These are phyloP conservation scores for Phaeosphaeriaceae sp. DNA, from an alignment of 2,329 filamentous ascomycete species.

Conservation along the genomic window DNA sequence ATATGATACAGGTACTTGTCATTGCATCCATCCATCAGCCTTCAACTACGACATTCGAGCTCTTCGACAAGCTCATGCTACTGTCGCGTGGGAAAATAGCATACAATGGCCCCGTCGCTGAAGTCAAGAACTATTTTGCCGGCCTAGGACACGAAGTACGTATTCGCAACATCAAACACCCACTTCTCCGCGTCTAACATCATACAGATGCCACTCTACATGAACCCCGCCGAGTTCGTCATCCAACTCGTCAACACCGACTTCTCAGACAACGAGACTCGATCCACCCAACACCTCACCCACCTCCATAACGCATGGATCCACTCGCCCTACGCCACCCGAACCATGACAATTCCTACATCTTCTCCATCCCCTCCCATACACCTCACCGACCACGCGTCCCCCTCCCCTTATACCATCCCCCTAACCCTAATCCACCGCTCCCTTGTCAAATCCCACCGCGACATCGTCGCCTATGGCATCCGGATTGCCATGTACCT, in stretches of 20 bases:
- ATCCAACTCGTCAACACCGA: constrained; percentile 82
- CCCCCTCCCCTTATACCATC: constrained; percentile 59
- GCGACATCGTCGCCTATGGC: constrained; percentile 84
- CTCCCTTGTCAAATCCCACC: constrained; percentile 82
- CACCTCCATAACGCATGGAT: constrained; percentile 66
- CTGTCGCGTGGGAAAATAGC: constrained; percentile 74
- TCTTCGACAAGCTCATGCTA: constrained; percentile 81
- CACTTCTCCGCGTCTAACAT: too few species aligned
- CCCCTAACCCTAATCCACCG: constrained; percentile 75
- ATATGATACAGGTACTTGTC: constrained; percentile 68
- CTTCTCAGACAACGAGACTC: constrained; percentile 60
- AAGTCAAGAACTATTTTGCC: constrained; percentile 70
- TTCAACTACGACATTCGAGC: constrained; percentile 77
- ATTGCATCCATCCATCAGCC: constrained; percentile 88
- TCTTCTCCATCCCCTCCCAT: not conserved
- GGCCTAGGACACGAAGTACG: constrained; percentile 57
- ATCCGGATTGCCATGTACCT: constrained; percentile 86
- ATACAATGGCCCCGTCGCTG: constrained; percentile 72
- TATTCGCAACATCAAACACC: constrained; percentile 2
- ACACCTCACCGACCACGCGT: constrained; percentile 8
- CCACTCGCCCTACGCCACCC: constrained; percentile 54
- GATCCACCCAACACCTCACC: constrained; percentile 58
- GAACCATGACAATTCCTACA: constrained; percentile 1
- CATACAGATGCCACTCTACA: constrained; percentile 67
- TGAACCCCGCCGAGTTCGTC: constrained; percentile 81